phyloP scores from a whole-genome alignment of 2,329 filamentous ascomycete species.

The Sordariomycetes sp. region DNA sequence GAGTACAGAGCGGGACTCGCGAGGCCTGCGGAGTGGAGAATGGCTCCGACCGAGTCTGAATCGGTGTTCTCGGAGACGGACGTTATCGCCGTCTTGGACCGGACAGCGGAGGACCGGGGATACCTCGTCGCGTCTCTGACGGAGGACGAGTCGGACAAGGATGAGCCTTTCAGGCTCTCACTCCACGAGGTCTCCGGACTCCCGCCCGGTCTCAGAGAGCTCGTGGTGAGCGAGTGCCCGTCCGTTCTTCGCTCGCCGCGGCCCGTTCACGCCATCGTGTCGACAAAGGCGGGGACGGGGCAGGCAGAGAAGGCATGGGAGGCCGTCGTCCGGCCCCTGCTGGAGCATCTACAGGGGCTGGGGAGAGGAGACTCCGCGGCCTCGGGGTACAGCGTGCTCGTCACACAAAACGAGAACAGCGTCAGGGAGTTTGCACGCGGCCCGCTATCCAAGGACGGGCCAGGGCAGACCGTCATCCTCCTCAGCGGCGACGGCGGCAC shows the following conservation, averaged over 20 bases:
- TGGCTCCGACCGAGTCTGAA: background rate
- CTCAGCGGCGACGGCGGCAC: conserved; percentile 82
- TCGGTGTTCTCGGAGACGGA: background rate
- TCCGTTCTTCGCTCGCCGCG: conserved; percentile 7
- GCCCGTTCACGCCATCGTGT: conserved; percentile 51
- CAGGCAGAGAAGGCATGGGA: conserved; percentile 22
- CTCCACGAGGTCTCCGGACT: conserved; percentile 10
- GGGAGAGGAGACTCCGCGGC: conserved; percentile 5
- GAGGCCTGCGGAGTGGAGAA: background rate
- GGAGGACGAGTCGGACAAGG: conserved; percentile 6
- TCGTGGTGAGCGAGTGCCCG: conserved; percentile 3
- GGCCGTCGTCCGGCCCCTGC: conserved; percentile 1
- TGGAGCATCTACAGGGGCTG: conserved; percentile 2
- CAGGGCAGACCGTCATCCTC: conserved; percentile 49
- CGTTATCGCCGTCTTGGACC: background rate
- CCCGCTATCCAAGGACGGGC: conserved; percentile 14
- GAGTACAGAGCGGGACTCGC: background rate
- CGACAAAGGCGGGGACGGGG: conserved; percentile 50
- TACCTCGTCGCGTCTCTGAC: conserved; percentile 1
- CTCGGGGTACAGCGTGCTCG: conserved; percentile 35
- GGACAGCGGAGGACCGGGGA: background rate
- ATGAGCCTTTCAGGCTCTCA: conserved; percentile 5
- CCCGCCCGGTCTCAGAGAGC: conserved; percentile 14
- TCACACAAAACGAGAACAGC: conserved; percentile 50
- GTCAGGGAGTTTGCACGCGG: conserved; percentile 47